These are phyloP conservation scores for Lepidium didymum DNA, from an alignment of 345 rosid genomes.

Conservation along the genomic window DNA sequence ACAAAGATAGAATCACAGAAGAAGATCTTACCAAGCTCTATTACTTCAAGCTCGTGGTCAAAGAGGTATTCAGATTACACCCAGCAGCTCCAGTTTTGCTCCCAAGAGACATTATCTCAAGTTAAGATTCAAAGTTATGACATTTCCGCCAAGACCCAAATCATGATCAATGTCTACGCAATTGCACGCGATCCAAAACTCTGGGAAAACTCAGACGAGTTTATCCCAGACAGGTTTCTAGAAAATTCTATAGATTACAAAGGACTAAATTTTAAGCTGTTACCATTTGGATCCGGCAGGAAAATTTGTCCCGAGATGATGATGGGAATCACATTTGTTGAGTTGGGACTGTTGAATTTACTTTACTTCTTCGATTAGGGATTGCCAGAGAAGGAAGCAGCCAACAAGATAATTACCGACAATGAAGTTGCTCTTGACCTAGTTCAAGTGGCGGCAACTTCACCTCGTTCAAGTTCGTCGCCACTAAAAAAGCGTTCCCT, in stretches of 20 bases:
- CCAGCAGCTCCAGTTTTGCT: conserved; percentile 42
- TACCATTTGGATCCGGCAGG: conserved; percentile 40
- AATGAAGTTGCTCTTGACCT: conserved; percentile 1
- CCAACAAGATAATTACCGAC: neutral
- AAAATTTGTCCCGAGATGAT: neutral
- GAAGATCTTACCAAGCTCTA: conserved; percentile 29
- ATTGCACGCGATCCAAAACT: conserved; percentile 38
- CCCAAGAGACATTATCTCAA: conserved; percentile 34
- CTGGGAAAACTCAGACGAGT: conserved; percentile 37
- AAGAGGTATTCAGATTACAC: conserved; percentile 47
- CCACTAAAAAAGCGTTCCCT: neutral
- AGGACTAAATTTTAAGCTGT: conserved; percentile 37
- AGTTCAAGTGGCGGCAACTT: conserved; percentile 13
- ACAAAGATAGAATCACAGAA: conserved; percentile 22
- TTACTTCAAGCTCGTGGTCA: conserved; percentile 38
- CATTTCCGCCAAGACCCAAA: conserved; percentile 25
- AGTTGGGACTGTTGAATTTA: neutral
- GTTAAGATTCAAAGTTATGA: conserved; percentile 35
- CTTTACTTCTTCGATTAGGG: conserved; percentile 16
- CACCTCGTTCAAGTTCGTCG: conserved; percentile 14
- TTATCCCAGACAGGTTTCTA: conserved; percentile 36
- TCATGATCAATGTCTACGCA: conserved; percentile 40
- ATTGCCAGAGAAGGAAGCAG: neutral
- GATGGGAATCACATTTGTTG: neutral
- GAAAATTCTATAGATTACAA: conserved; percentile 27